These are phyloP conservation scores for Hygrophorus russula DNA, from an alignment of 768 basidiomycete genomes.

Conservation along the genomic window DNA sequence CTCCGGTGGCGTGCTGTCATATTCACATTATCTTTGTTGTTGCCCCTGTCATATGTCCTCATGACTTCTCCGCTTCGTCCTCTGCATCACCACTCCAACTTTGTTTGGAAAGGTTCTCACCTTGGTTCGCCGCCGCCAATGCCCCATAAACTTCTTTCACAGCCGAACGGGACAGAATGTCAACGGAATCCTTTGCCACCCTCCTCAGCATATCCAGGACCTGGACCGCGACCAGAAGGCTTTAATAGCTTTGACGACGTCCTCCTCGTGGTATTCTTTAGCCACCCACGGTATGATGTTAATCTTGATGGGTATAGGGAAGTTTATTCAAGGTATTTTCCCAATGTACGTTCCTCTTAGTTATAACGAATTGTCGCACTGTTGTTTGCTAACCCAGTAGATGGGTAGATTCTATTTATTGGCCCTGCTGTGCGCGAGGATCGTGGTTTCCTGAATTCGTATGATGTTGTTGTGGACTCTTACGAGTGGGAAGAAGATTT, in stretches of 20 bases:
- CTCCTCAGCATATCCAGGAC: too few species aligned
- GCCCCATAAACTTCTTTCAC: too few species aligned
- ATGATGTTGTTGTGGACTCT: conserved; percentile 37
- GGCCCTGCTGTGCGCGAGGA: conserved; percentile 37
- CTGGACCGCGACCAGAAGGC: too few species aligned
- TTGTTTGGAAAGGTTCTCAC: too few species aligned
- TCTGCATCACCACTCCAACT: too few species aligned
- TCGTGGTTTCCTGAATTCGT: conserved; percentile 33
- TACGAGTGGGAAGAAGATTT: conserved; percentile 35
- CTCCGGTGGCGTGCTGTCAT: too few species aligned
- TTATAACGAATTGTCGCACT: neutral
- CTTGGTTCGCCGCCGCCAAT: too few species aligned
- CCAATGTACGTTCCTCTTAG: conserved; percentile 25
- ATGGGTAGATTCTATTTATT: conserved; percentile 32
- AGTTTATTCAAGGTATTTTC: conserved; percentile 37
- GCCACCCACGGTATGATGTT: conserved; percentile 33
- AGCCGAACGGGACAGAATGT: too few species aligned
- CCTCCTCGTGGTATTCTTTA: conserved; percentile 38
- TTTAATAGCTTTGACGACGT: conserved; percentile 23
- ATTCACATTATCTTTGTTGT: too few species aligned
- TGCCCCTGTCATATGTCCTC: too few species aligned
- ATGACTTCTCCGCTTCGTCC: too few species aligned
- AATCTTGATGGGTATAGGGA: conserved; percentile 36
- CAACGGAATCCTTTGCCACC: too few species aligned
- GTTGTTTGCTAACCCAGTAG: neutral